Conservation (phyloP, 768 basidiomycete genomes). For the Lyophyllum semitale region DNA sequence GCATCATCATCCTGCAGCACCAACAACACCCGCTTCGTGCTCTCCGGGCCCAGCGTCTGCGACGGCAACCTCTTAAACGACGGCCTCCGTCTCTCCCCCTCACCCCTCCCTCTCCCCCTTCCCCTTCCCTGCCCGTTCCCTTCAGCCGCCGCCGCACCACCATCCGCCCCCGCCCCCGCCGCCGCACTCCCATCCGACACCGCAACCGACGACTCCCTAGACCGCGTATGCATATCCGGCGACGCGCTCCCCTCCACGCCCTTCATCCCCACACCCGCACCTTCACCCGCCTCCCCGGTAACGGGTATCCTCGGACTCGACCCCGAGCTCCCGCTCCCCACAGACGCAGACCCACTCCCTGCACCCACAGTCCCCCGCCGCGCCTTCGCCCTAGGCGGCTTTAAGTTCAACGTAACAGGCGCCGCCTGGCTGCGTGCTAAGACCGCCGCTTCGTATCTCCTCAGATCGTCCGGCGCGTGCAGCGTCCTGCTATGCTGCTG, state of each 20-base stretch:
- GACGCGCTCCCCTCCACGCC: not conserved
- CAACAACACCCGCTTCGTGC: conserved; percentile 54
- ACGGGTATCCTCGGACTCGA: not conserved
- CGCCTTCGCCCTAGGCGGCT: conserved; percentile 39
- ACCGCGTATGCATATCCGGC: conserved; percentile 14
- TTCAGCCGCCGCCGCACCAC: not conserved
- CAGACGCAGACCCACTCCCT: too few species aligned
- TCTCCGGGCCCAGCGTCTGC: conserved; percentile 66
- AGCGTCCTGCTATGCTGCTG: not conserved
- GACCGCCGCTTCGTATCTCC: conserved; percentile 75
- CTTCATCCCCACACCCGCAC: not conserved
- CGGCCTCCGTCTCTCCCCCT: conserved; percentile 41
- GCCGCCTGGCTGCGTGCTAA: conserved; percentile 39
- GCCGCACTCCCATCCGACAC: conserved; percentile 26
- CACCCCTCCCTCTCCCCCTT: not conserved
- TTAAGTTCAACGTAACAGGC: conserved; percentile 47
- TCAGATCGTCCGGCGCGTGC: conserved; percentile 61
- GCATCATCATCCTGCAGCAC: too few species aligned
- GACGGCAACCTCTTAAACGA: conserved; percentile 75
- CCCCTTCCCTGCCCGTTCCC: not conserved
- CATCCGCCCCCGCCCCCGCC: not conserved
- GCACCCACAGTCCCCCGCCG: conserved; percentile 16
- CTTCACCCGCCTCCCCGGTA: not conserved
- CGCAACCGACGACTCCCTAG: conserved; percentile 32
- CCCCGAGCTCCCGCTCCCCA: not conserved